Percentiles rank a stretch among this genome's conserved stretches.
Evolutionary conservation across 306 rosid genomes (phyloP).

Genomic region (Potentilla sterilis): DNA sequence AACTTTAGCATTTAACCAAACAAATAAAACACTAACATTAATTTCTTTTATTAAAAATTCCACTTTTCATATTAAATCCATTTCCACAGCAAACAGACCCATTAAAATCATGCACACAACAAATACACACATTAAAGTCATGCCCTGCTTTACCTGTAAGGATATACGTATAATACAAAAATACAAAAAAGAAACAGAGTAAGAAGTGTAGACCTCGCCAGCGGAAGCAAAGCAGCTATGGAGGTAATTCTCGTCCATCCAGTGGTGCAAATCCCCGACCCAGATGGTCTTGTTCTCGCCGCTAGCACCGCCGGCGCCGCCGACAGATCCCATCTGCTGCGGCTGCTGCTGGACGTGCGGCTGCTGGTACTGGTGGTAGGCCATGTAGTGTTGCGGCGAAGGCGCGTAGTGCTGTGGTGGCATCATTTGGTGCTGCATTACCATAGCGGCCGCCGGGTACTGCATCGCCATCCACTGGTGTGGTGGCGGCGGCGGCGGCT

Average conservation of each 20-base stretch:
- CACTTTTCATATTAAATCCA: background rate
- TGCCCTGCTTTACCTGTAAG: background rate
- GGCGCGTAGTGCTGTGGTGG: conserved; percentile 73
- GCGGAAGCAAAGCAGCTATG: conserved; percentile 77
- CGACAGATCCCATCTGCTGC: conserved; percentile 57
- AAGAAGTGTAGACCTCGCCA: conserved; percentile 38
- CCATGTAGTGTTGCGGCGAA: conserved; percentile 57
- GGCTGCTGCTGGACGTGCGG: conserved; percentile 44
- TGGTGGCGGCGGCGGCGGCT: conserved; percentile 26
- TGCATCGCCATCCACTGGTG: conserved; percentile 83
- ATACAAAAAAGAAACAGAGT: background rate
- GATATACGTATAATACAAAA: background rate
- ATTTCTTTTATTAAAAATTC: background rate
- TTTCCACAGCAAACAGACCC: background rate
- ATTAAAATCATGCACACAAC: background rate
- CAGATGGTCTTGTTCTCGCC: conserved; percentile 79
- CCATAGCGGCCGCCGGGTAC: conserved; percentile 83
- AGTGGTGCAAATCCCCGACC: conserved; percentile 90
- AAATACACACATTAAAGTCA: background rate
- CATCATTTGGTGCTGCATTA: conserved; percentile 93
- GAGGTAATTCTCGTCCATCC: conserved; percentile 95
- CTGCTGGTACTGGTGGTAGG: conserved; percentile 69
- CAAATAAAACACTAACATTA: background rate
- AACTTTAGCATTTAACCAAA: background rate
- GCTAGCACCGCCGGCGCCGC: background rate